Evolutionary conservation across 805 yeast species (phyloP).

Genomic region (Wilhelminamyces savonicus): DNA sequence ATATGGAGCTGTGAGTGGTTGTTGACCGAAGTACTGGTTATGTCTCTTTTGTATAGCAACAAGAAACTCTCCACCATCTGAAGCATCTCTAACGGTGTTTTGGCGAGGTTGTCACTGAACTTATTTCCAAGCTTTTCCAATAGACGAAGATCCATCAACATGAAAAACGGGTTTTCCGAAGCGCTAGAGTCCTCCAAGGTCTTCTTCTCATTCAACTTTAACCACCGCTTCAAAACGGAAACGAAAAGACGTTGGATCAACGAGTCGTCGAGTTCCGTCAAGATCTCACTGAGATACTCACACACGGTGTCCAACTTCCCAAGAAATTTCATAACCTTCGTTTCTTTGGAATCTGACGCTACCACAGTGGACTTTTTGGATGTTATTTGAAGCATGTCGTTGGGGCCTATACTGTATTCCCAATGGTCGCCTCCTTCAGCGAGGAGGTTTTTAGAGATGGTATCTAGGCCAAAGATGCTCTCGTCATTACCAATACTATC

Average conservation of each 20-base stretch:
- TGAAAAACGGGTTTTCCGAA: conserved; percentile 46
- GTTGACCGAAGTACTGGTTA: too few relatives aligned
- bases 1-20: too few relatives aligned
- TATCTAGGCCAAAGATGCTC: conserved; percentile 18
- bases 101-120: conserved; percentile 51
- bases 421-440: conserved; percentile 27
- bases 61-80: conserved; percentile 25
- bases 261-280: conserved; percentile 45
- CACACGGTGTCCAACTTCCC: conserved; percentile 20
- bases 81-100: conserved; percentile 53
- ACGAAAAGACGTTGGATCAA: conserved; percentile 44
- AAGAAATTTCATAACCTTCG: conserved; percentile 22
- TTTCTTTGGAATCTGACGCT: conserved; percentile 10
- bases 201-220: conserved; percentile 23
- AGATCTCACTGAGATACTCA: conserved; percentile 28
- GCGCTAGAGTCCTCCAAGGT: too few relatives aligned
- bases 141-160: conserved; percentile 55
- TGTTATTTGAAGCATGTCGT: conserved; percentile 27
- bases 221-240: conserved; percentile 55
- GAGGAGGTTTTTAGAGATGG: conserved; percentile 26
- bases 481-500: conserved; percentile 7
- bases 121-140: conserved; percentile 55
- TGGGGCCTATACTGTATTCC: conserved; percentile 38
- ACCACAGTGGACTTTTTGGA: conserved; percentile 1
- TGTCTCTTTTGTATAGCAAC: not conserved